A percentile compares a stretch with the other conserved stretches of the same genome.
These are phyloP conservation scores for Pseudotsuga menziesii DNA, from an alignment of 75 land plant genomes.

Conservation along the genomic window DNA sequence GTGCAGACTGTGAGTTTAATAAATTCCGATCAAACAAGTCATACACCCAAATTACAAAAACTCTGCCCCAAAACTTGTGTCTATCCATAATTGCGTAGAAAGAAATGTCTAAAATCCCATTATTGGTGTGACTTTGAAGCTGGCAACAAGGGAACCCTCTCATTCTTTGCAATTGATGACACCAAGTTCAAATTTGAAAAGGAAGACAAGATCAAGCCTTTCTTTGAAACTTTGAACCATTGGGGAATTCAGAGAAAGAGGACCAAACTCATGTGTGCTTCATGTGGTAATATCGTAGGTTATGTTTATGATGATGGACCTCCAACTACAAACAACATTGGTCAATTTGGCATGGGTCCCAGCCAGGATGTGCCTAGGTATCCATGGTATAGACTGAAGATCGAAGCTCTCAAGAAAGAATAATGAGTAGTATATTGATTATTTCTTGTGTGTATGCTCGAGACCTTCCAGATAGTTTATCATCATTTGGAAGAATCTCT, in stretches of 20 bases:
- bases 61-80: too few species aligned
- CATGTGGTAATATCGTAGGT: slow-evolving; percentile 62
- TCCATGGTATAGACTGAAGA: slow-evolving; percentile 67
- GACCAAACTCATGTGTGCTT: slow-evolving; percentile 61
- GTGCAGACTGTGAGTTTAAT: slow-evolving; percentile 46
- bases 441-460: too few species aligned
- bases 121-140: slow-evolving; percentile 52
- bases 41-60: too few species aligned
- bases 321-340: slow-evolving; percentile 30
- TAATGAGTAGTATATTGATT: too few species aligned
- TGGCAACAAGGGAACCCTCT: slow-evolving; percentile 84
- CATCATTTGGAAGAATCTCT: too few species aligned
- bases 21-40: too few species aligned
- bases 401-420: slow-evolving; percentile 35
- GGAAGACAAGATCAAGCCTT: slow-evolving; percentile 73
- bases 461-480: too few species aligned
- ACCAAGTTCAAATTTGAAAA: slow-evolving; percentile 63
- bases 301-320: slow-evolving; percentile 80
- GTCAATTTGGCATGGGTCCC: slow-evolving; percentile 61
- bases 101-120: too few species aligned
- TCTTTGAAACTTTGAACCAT: slow-evolving; percentile 86
- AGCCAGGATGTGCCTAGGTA: slow-evolving; percentile 70
- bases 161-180: slow-evolving; percentile 68
- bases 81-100: too few species aligned
- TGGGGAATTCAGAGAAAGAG: slow-evolving; percentile 91